A percentile compares a stretch with the other conserved stretches of the same genome.
These are phyloP conservation scores for Aspergillus quadrilineatus DNA, from an alignment of 2,329 filamentous ascomycete genomes.

Conservation along the genomic window DNA sequence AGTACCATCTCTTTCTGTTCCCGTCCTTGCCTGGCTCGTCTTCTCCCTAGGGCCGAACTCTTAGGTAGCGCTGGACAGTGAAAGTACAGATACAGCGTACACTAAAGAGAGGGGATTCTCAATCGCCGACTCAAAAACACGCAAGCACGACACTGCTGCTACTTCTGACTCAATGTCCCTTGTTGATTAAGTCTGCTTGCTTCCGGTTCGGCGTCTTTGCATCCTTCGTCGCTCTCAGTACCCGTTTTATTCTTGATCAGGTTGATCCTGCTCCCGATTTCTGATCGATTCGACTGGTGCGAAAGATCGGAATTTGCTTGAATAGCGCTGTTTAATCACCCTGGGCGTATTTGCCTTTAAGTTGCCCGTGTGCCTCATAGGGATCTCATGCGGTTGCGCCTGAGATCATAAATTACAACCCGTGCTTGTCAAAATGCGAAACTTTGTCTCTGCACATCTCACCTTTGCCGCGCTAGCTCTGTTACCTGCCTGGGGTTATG, in stretches of 20 bases:
- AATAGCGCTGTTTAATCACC: conserved; percentile 14
- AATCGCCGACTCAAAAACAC: background rate
- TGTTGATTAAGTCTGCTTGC: background rate
- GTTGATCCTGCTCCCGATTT: conserved; percentile 30
- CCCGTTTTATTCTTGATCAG: conserved; percentile 13
- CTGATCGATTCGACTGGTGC: conserved; percentile 10
- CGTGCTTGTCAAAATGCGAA: conserved; percentile 26
- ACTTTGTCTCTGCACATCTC: conserved; percentile 18
- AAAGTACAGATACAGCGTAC: background rate
- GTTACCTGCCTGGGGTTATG: conserved; percentile 51
- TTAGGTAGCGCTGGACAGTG: background rate
- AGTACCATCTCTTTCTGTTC: background rate
- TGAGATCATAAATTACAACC: background rate
- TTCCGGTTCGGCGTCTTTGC: conserved; percentile 1
- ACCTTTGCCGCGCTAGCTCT: conserved; percentile 29
- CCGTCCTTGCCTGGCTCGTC: background rate
- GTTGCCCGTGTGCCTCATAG: background rate
- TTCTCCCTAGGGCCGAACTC: background rate
- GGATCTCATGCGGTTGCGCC: background rate
- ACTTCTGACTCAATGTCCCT: background rate
- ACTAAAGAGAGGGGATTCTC: background rate
- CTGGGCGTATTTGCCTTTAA: background rate
- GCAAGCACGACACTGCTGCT: background rate
- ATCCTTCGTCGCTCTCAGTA: background rate
- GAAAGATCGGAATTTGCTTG: conserved; percentile 6